Percentiles rank a stretch among this genome's conserved stretches.
Evolutionary conservation across 1,284 basidiomycete genomes (phyloP).

Genomic region (Puccinia polysora): DNA sequence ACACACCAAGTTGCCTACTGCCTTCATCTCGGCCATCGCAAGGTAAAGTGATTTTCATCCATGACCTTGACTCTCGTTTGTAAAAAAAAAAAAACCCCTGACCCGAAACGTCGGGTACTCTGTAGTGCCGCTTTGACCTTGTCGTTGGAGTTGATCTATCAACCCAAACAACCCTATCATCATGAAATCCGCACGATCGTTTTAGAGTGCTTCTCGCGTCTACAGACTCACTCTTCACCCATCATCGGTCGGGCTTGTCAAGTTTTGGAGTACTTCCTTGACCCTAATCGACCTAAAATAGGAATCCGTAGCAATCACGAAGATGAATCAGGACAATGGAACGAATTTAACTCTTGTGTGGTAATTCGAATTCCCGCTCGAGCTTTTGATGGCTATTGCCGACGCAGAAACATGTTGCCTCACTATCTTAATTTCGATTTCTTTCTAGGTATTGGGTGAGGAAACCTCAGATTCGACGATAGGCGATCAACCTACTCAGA

Average conservation of each 20-base stretch:
- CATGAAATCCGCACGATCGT: slow-evolving; percentile 17
- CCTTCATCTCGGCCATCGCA: slow-evolving; percentile 42
- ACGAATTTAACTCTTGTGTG: background rate
- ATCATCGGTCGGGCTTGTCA: slow-evolving; percentile 34
- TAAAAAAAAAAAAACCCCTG: too few species aligned
- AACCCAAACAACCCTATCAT: slow-evolving; percentile 11
- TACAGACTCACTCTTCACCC: slow-evolving; percentile 31
- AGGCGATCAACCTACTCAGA: too few species aligned
- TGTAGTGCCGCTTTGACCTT: slow-evolving; percentile 38
- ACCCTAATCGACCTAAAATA: slow-evolving; percentile 3
- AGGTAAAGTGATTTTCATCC: too few species aligned
- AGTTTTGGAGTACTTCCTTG: slow-evolving; percentile 40
- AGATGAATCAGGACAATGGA: slow-evolving; percentile 11
- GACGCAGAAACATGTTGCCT: too few species aligned
- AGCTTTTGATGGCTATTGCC: too few species aligned
- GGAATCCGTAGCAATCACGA: background rate
- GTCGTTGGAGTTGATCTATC: slow-evolving; percentile 29
- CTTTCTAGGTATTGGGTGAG: too few species aligned
- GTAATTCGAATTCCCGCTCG: background rate
- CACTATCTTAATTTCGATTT: too few species aligned
- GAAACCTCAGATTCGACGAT: too few species aligned
- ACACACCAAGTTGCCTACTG: slow-evolving; percentile 36
- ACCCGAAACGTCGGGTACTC: background rate
- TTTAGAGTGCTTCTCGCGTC: slow-evolving; percentile 25
- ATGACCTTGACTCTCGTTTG: too few species aligned